Evolutionary conservation across 768 basidiomycete genomes (phyloP).

Genomic region (Wakefieldia striispora): DNA sequence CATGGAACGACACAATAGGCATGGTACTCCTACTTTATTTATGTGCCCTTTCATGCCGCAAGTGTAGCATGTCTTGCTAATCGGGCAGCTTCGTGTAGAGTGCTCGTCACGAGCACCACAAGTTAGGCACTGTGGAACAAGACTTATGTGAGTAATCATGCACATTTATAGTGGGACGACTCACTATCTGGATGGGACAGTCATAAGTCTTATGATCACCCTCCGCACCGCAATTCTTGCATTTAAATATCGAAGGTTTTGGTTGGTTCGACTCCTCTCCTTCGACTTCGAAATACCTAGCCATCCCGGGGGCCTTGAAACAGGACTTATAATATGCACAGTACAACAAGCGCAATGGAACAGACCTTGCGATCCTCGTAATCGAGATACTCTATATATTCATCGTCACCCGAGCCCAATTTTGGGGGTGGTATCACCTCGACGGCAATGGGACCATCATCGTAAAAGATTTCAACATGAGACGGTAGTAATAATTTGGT

Average conservation of each 20-base stretch:
- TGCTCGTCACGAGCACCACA: constrained; percentile 83
- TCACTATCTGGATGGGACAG: constrained; percentile 73
- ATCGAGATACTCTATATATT: constrained; percentile 77
- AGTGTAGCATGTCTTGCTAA: constrained; percentile 74
- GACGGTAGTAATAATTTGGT: constrained; percentile 55
- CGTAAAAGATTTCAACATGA: constrained; percentile 59
- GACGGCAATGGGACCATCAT: constrained; percentile 35
- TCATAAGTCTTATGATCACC: constrained; percentile 64
- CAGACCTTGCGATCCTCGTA: constrained; percentile 63
- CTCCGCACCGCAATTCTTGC: constrained; percentile 77
- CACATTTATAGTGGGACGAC: constrained; percentile 22
- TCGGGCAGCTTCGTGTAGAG: constrained; percentile 72
- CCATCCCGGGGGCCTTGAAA: constrained; percentile 44
- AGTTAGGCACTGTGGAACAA: constrained; percentile 59
- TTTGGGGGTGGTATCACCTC: constrained; percentile 45
- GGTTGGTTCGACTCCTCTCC: constrained; percentile 36
- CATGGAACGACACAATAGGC: neutral
- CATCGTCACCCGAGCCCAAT: constrained; percentile 50
- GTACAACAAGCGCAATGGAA: neutral
- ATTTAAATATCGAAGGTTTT: constrained; percentile 52
- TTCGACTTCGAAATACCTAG: constrained; percentile 64
- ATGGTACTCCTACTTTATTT: constrained; percentile 44
- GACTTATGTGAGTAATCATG: neutral
- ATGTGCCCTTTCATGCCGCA: constrained; percentile 87
- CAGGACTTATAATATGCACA: neutral